Percentiles rank a stretch among this genome's conserved stretches.
phyloP scores from a whole-genome alignment of 1,284 basidiomycete genomes.

The Leccinum angustisporum region DNA sequence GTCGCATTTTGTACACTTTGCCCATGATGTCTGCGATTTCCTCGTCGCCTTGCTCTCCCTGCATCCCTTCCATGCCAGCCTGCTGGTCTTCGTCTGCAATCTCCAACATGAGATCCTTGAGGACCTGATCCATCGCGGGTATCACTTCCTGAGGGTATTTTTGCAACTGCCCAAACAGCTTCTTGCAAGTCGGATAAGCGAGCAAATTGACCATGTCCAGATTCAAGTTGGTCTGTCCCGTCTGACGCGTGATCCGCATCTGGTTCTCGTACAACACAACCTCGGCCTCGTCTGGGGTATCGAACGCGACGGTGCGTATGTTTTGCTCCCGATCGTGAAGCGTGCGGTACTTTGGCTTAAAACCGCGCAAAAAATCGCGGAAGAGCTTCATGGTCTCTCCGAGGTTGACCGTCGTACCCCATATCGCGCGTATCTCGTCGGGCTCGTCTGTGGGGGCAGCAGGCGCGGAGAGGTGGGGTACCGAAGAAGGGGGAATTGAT shows the following conservation, averaged over 20 bases:
- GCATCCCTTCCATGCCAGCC: conserved; percentile 66
- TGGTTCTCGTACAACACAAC: conserved; percentile 79
- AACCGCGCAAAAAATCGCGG: conserved; percentile 85
- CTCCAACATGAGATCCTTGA: conserved; percentile 89
- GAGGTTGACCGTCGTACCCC: conserved; percentile 95
- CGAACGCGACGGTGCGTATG: conserved; percentile 52
- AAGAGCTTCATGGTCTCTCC: conserved; percentile 90
- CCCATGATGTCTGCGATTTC: conserved; percentile 80
- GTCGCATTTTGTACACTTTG: conserved; percentile 88
- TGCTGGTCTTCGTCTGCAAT: conserved; percentile 77
- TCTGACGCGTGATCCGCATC: conserved; percentile 84
- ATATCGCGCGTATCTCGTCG: conserved; percentile 86
- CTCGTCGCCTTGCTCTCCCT: conserved; percentile 68
- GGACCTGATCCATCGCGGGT: conserved; percentile 94
- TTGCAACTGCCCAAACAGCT: conserved; percentile 76
- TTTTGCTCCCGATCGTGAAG: conserved; percentile 69
- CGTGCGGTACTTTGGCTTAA: conserved; percentile 91
- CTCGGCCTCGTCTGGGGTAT: conserved; percentile 68
- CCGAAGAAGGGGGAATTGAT: conserved; percentile 63
- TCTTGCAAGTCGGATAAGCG: conserved; percentile 83
- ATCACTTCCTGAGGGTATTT: conserved; percentile 98
- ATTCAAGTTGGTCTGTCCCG: conserved; percentile 91
- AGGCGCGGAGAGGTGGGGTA: conserved; percentile 62
- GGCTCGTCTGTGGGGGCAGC: conserved; percentile 64
- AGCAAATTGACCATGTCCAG: conserved; percentile 88